phyloP scores from a whole-genome alignment of 441 rosid genomes.

The Eutrema salsugineum region DNA sequence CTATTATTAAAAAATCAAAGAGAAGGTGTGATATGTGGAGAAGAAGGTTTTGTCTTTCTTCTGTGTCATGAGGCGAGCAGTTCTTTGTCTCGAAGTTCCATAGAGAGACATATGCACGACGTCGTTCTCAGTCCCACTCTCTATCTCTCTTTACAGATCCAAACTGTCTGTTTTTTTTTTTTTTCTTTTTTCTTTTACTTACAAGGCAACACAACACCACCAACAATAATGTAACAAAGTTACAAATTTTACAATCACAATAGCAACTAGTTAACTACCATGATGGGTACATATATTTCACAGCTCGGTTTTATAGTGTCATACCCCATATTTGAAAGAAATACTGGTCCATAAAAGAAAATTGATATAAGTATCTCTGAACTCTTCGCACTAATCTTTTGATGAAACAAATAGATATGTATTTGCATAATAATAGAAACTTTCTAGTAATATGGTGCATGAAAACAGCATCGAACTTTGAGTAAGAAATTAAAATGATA shows the following conservation, averaged over 20 bases:
- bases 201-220: neutral
- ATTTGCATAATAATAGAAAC: too few species aligned
- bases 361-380: too few species aligned
- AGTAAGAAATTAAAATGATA: too few species aligned
- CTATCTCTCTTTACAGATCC: slow-evolving; percentile 14
- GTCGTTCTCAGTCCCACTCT: slow-evolving; percentile 28
- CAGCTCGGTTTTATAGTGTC: neutral
- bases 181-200: neutral
- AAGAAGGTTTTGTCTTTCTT: slow-evolving; percentile 31
- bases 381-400: too few species aligned
- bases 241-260: neutral
- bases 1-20: neutral
- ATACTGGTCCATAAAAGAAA: too few species aligned
- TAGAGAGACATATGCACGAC: slow-evolving; percentile 20
- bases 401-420: too few species aligned
- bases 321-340: neutral
- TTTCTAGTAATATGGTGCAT: too few species aligned
- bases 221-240: neutral
- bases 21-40: slow-evolving; percentile 33
- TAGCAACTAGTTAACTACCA: neutral
- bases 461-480: too few species aligned
- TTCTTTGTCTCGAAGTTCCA: slow-evolving; percentile 25
- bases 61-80: slow-evolving; percentile 27
- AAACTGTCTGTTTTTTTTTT: neutral
- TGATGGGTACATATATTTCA: neutral